Conservation (phyloP, 441 rosid species). For the Populus hybrid region DNA sequence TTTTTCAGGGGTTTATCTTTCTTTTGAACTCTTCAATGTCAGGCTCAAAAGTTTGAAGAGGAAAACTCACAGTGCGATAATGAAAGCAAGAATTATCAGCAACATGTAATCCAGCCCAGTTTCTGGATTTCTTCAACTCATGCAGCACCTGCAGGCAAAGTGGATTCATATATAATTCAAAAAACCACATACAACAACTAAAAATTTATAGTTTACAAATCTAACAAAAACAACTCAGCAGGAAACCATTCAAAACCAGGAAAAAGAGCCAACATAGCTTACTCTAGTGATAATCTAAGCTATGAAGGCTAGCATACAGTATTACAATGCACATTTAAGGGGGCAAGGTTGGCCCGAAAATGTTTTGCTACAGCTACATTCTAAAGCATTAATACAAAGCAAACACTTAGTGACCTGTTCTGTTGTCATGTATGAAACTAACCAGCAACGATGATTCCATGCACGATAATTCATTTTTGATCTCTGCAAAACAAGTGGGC, state of each 20-base stretch:
- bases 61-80: constrained; percentile 67
- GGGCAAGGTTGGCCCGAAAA: neutral
- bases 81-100: constrained; percentile 95
- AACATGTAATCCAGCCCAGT: constrained; percentile 77
- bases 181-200: constrained; percentile 17
- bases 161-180: neutral
- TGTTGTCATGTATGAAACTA: constrained; percentile 72
- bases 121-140: constrained; percentile 65
- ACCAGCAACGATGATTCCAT: constrained; percentile 98
- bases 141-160: constrained; percentile 53
- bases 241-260: constrained; percentile 7
- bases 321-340: neutral
- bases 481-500: constrained; percentile 44
- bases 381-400: constrained; percentile 5
- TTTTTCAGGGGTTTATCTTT: neutral
- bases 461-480: constrained; percentile 97
- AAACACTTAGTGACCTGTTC: constrained; percentile 53
- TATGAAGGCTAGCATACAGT: neutral
- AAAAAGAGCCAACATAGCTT: constrained; percentile 18
- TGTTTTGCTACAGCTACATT: neutral
- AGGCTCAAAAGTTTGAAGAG: constrained; percentile 13
- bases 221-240: neutral
- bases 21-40: neutral
- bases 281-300: constrained; percentile 1
- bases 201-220: neutral